Base-by-base conservation (phyloP, 495 filamentous ascomycete genomes). In the Aspergillus sparsus region DNA sequence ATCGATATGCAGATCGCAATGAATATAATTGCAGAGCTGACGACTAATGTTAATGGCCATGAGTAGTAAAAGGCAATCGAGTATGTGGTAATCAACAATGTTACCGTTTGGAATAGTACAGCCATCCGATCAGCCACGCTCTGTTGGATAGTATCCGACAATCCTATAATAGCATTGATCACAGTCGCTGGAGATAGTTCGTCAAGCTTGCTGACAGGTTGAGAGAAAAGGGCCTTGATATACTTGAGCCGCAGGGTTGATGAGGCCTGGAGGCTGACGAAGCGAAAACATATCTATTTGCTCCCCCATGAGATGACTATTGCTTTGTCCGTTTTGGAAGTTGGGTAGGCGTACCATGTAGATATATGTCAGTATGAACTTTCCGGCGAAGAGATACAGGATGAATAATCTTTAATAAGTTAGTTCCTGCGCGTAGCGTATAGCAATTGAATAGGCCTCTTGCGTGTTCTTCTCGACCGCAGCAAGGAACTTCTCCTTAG, bases 81-180 rank as follows among this genome's bases (percentile, higher is more conserved):
- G 49, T 78, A 83, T 2, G 83, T 81, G 0, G 82, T 65, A n/a
- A 83, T 61, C n/a, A 85, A 77, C 21, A 80, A 75, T 5, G 76
- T 70, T 31, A 80, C 60, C 0, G 76, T 74, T 53, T 82, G 75
- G 6, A 85, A 71, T 37, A 80, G 74, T 8, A 82, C 64, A 1
- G 79, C 79, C 5, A 77, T 69, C 39, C 81, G 81, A 54, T 86
- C 83, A 0, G 87, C 88, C 36, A 91, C 84, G 36, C 87, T 86
- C 34, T 83, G 70, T 57, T 91, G 87, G 31, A 91, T 71, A 0
- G 79, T 77, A 60, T 88, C 89, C 15, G 85, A 83, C 4, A 82
- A 81, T 4, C 80, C 77, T 2, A 86, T 88, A 62, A 89, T 86
- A 37, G 84, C 81, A 18, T 82, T 82, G 12, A 81, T 82, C 8